A percentile compares a stretch with the other conserved stretches of the same genome.
phyloP scores from a whole-genome alignment of 1,284 basidiomycete species.

The Microbotryum intermedium region DNA sequence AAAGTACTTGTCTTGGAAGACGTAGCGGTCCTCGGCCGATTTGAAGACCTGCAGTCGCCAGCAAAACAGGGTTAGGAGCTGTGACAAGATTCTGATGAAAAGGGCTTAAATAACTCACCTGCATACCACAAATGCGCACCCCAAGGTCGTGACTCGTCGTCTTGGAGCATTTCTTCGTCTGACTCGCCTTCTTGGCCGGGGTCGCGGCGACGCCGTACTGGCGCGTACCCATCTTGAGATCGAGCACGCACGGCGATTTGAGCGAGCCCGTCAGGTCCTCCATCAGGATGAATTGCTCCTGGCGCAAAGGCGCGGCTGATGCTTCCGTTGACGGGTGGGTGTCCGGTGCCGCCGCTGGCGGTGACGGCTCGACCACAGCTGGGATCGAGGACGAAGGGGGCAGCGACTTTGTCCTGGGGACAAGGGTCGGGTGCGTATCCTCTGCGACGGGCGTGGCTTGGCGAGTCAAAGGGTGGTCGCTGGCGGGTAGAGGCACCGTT shows the following conservation, averaged over 20 bases:
- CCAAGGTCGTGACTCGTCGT: constrained; percentile 88
- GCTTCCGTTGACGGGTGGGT: constrained; percentile 1
- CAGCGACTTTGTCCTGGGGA: not conserved
- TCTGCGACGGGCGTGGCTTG: not conserved
- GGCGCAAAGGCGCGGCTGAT: constrained; percentile 49
- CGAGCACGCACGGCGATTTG: constrained; percentile 88
- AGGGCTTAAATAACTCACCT: constrained; percentile 54
- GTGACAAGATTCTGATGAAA: not conserved
- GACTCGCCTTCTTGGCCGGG: constrained; percentile 86
- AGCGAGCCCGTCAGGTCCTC: constrained; percentile 95
- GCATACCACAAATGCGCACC: constrained; percentile 95
- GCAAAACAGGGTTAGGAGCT: not conserved
- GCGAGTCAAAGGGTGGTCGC: not conserved
- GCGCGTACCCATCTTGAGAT: constrained; percentile 97
- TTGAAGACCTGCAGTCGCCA: constrained; percentile 71
- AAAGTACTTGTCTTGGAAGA: constrained; percentile 93
- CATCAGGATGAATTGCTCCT: constrained; percentile 98
- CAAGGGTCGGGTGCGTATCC: not conserved
- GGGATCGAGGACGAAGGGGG: not conserved
- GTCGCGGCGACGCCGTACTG: constrained; percentile 97
- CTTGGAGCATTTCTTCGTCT: constrained; percentile 94
- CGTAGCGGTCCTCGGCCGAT: constrained; percentile 65
- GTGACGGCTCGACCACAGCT: not conserved
- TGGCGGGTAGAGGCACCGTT: not conserved
- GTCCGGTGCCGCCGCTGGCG: not conserved